These are phyloP conservation scores for Ilex aquifolium DNA, from an alignment of 257 asterid species.

Conservation along the genomic window DNA sequence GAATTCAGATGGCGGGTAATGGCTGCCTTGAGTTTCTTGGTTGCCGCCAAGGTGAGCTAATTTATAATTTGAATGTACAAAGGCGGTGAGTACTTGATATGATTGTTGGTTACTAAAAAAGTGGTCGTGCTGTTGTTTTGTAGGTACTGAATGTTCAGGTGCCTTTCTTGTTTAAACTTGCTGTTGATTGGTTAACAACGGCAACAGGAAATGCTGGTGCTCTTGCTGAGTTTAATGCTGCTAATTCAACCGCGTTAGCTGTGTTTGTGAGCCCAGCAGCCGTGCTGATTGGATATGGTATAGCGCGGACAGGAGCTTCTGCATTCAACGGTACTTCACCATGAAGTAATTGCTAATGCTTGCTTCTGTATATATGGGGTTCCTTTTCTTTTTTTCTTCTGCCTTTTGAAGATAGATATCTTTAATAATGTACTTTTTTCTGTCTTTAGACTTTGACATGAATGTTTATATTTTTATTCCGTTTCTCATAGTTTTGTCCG, in stretches of 20 bases:
- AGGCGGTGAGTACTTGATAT: neutral
- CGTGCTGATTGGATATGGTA: constrained; percentile 82
- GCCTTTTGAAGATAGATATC: neutral
- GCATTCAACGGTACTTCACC: constrained; percentile 84
- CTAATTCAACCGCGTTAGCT: constrained; percentile 72
- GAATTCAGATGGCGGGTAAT: constrained; percentile 77
- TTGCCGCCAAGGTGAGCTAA: constrained; percentile 65
- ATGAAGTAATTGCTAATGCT: constrained; percentile 37
- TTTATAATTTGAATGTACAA: neutral
- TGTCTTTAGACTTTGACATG: neutral
- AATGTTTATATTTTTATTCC: neutral
- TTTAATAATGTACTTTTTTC: neutral
- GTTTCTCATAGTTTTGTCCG: constrained; percentile 3
- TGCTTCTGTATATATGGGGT: constrained; percentile 4
- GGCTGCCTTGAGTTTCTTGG: constrained; percentile 73
- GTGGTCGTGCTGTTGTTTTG: constrained; percentile 13
- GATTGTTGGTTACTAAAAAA: neutral
- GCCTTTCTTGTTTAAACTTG: constrained; percentile 91
- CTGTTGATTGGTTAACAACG: constrained; percentile 90
- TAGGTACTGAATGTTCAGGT: constrained; percentile 98
- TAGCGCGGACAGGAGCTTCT: constrained; percentile 83
- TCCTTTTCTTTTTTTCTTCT: neutral
- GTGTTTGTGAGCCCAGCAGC: constrained; percentile 90
- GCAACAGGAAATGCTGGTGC: constrained; percentile 66
- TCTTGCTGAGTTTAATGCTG: constrained; percentile 73